Base-by-base conservation (phyloP, 805 yeast genomes). In the Wickerhamiella cacticola region DNA sequence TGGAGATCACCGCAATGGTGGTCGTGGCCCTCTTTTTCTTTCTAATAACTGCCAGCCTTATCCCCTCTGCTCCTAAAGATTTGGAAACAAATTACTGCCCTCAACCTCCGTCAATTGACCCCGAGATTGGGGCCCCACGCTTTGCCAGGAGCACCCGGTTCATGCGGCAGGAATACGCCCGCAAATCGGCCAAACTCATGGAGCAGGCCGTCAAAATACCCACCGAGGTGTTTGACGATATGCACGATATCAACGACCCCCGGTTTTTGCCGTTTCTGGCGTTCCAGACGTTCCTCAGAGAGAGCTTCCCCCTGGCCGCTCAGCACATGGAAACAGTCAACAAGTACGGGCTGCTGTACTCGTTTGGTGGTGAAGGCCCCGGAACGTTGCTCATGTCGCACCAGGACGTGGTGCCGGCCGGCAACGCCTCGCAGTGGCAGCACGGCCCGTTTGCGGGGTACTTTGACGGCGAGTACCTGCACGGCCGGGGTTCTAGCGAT, bases 401-500 rank as follows among this genome's bases (percentile, higher is more conserved):
- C 60, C 82, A 76, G 62, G 94, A 84, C 56, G 84, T 80, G 2
- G 94, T 84, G 25, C 94, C 95, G 0, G 81, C 81, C 5, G 73
- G 52, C 26, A 75, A 85, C 0, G 59, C 70, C 44, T 62, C 58
- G 23, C 67, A 74, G 48, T 84, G 94, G 94, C 64, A 64, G 1
- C 68, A 76, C 57, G 79, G 79, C 5, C 94, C 95, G 3, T 81
- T 76, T 49, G 62, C 68, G 15, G 87, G 80, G 10, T 67, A 72
- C 55, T 83, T 67, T 58, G 94, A 85, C 56, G 87, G 86, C 16
- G 68, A 70, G 25, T 66, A 59, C 31, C 54, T 86, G 5, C 81
- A 76, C 72, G 95, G 95, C 1, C 72, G 95, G 56, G 95, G 95
- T 35, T 61, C 82, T 1, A 64, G 73, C 35, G 96, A 87, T 59